Percentiles rank a stretch among this genome's conserved stretches.
Conservation (phyloP, 305 asterid genomes). For the Fraxinus sp. region DNA sequence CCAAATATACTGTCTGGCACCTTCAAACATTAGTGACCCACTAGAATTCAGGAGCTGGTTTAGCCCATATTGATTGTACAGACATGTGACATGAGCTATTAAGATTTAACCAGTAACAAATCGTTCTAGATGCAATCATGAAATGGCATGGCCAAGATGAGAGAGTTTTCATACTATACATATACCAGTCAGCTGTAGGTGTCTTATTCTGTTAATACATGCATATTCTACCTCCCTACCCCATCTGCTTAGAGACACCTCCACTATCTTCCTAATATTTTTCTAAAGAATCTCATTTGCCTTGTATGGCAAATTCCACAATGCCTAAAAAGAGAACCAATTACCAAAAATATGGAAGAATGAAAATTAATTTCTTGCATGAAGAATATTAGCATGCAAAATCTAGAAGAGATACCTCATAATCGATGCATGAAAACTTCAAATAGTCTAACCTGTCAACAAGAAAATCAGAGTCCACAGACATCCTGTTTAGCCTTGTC, state of each 20-base stretch:
- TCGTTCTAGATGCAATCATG: background rate
- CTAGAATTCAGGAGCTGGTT: background rate
- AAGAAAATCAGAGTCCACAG: slow-evolving; percentile 88
- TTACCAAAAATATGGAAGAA: background rate
- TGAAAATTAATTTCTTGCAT: background rate
- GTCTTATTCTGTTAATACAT: background rate
- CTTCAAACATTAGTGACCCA: background rate
- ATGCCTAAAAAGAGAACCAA: background rate
- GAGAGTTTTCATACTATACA: background rate
- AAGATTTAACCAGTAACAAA: background rate
- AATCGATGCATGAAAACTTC: background rate
- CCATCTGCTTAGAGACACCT: background rate
- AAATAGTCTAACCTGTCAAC: slow-evolving; percentile 77
- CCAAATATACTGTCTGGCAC: background rate
- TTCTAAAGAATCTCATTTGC: background rate
- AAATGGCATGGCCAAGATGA: background rate
- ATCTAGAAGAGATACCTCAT: background rate
- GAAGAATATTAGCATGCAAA: background rate
- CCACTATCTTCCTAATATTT: background rate
- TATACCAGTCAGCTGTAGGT: background rate
- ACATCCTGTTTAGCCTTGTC: slow-evolving; percentile 97
- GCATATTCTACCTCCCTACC: background rate
- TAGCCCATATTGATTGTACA: background rate
- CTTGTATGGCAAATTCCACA: background rate
- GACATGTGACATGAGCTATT: background rate